Base-by-base conservation (phyloP, 495 filamentous ascomycete species). In the Aspergillus cristatus region DNA sequence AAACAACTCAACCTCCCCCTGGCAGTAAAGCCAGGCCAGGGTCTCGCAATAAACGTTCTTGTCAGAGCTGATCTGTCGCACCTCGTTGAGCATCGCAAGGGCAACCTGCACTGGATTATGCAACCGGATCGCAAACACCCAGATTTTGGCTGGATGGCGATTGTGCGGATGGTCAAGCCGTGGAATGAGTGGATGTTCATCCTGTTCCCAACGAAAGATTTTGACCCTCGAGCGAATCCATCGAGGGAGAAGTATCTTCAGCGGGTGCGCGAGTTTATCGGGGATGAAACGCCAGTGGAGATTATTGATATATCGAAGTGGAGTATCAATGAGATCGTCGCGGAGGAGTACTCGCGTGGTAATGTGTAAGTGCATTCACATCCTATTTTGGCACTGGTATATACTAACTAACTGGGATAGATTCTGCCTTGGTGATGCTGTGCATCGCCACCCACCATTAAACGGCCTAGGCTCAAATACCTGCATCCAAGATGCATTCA, bases 151-250 rank as follows among this genome's bases (percentile, higher is more conserved):
- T 68, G 67, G 62, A 49, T 50, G 11, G 41, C 46, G 11, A 60
- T 71, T 32, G 44, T 62, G 3, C 49, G 73, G 15, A 71, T 77
- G 68, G 67, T 77, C 2, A 72, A 70, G 50, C 64, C 71, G 1
- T 77, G 70, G 72, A 42, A 71, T 47, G 63, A 75, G 47, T 72
- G 73, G 73, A 61, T 77, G 50, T 67, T 75, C 32, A 70, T 75
- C 39, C 44, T 68, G n/a, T 57, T 71, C 11, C 60, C 68, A 0
- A 49, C 51, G 17, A 62, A 60, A 0, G 54, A 55, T n/a, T 47
- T 50, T 12, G 54, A 62, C 32, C 18, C 51, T 8, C 47, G 47
- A 7, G 52, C 54, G 37, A 45, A 53, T 6, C 58, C 67, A 0
- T 44, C 58, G 0, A 39, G 53, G 7, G 65, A 66, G 15, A 60